Conservation (phyloP, 352 stramenopile genomes). For the Blastocystis sp. region DNA sequence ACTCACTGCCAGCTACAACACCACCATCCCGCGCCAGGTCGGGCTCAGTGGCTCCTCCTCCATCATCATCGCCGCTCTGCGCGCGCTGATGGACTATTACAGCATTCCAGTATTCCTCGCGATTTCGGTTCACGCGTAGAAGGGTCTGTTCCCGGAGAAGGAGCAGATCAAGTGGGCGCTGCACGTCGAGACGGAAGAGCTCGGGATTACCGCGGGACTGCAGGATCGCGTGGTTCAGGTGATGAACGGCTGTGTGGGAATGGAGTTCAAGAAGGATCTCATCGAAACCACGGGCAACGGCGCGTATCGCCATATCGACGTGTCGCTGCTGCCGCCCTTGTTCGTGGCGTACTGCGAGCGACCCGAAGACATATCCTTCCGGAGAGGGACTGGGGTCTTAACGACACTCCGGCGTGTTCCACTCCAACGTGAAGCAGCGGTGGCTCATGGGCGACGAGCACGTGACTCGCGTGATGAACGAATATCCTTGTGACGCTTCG, state of each 20-base stretch:
- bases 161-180: constrained; percentile 76
- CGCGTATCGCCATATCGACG: constrained; percentile 73
- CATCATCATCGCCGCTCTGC: constrained; percentile 77
- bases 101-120: constrained; percentile 66
- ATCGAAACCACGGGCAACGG: constrained; percentile 75
- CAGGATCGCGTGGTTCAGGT: constrained; percentile 78
- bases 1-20: constrained; percentile 75
- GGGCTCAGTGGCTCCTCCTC: constrained; percentile 78
- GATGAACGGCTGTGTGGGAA: constrained; percentile 77
- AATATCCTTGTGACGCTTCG: constrained; percentile 71
- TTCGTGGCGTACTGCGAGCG: constrained; percentile 76
- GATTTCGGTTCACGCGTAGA: not conserved
- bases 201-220: constrained; percentile 78
- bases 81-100: constrained; percentile 76
- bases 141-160: constrained; percentile 62
- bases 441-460: constrained; percentile 75
- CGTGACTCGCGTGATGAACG: constrained; percentile 75
- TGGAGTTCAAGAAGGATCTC: constrained; percentile 77
- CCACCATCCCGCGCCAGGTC: constrained; percentile 78
- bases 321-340: constrained; percentile 65
- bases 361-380: constrained; percentile 75
- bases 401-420: constrained; percentile 76
- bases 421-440: constrained; percentile 77
- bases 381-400: not conserved
- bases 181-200: constrained; percentile 77